Conservation (phyloP, 306 rosid genomes). For the Quercus gilva region DNA sequence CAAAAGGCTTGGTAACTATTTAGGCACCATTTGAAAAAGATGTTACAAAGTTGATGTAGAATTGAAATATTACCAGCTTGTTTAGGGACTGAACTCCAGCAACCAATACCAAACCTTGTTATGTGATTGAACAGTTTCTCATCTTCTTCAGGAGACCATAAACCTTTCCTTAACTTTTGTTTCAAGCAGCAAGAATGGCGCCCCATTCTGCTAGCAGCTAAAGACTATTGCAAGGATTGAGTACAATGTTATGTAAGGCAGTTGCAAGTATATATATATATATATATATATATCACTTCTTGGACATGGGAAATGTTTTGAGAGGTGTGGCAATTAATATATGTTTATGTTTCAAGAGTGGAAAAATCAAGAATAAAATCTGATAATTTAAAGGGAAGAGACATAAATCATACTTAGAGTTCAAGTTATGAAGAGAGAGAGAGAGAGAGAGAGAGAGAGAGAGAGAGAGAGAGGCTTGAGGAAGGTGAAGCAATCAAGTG, state of each 20-base stretch:
- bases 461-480: conserved; percentile 33
- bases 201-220: conserved; percentile 47
- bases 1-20: not conserved
- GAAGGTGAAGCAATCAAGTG: conserved; percentile 88
- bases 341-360: conserved; percentile 35
- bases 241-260: conserved; percentile 24
- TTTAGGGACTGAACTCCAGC: conserved; percentile 97
- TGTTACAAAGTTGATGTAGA: not conserved
- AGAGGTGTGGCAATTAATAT: conserved; percentile 28
- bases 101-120: conserved; percentile 82
- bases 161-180: conserved; percentile 81
- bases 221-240: conserved; percentile 9
- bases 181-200: conserved; percentile 81
- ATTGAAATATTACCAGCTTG: conserved; percentile 56
- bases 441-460: conserved; percentile 31
- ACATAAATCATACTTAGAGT: conserved; percentile 73
- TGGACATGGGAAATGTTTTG: conserved; percentile 27
- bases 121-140: conserved; percentile 91
- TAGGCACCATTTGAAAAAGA: not conserved
- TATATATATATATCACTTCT: not conserved
- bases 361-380: conserved; percentile 38
- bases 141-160: conserved; percentile 97
- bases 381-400: conserved; percentile 51
- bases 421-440: conserved; percentile 52
- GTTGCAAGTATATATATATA: not conserved